Percentiles rank a stretch among this genome's conserved stretches.
Conservation (phyloP, 176 grass and related monocot species). For the Alloteropsis semialata region DNA sequence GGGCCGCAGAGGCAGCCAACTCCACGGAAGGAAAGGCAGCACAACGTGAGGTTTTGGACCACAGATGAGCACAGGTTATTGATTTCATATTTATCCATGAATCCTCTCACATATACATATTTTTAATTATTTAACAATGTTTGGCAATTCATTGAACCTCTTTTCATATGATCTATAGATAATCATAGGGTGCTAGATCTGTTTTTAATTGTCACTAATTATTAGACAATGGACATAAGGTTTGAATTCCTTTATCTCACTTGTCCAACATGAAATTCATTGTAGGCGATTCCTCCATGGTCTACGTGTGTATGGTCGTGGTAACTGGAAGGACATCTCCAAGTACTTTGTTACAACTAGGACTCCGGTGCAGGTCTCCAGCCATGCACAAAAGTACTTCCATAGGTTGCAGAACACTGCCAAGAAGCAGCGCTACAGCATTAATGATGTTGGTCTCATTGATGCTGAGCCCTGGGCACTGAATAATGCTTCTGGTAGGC, state of each 20-base stretch:
- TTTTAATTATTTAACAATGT: background rate
- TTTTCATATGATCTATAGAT: background rate
- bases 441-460: slow-evolving; percentile 9
- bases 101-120: background rate
- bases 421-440: background rate
- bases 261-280: background rate
- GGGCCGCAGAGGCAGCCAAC: background rate
- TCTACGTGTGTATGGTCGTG: background rate
- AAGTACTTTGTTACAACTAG: slow-evolving; percentile 1
- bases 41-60: slow-evolving; percentile 30
- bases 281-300: slow-evolving; percentile 21
- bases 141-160: background rate
- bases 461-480: background rate
- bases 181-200: background rate
- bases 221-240: background rate
- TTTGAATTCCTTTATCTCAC: background rate
- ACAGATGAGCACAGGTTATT: slow-evolving; percentile 25
- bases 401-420: background rate
- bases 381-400: slow-evolving; percentile 34
- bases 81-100: background rate
- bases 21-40: background rate
- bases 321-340: slow-evolving; percentile 30
- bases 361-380: slow-evolving; percentile 5
- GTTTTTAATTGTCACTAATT: background rate
- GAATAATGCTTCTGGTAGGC: background rate